phyloP scores from a whole-genome alignment of 1,139 yeast species.

The Geotrichum macrosporum region DNA sequence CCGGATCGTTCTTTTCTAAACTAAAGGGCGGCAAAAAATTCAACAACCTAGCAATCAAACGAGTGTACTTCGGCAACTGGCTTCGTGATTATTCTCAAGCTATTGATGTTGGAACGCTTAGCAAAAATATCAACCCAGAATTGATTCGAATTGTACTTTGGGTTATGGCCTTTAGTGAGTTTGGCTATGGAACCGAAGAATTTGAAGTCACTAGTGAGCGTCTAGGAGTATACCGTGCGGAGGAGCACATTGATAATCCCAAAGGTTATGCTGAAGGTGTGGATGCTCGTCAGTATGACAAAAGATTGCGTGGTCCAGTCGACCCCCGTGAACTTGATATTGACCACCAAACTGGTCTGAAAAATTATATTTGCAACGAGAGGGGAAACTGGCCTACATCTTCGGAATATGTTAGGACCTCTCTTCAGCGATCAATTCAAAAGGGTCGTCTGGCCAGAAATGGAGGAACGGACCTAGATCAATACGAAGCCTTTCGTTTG shows the following conservation, averaged over 20 bases:
- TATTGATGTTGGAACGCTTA: constrained; percentile 30
- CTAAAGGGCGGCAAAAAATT: constrained; percentile 29
- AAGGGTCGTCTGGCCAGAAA: constrained; percentile 26
- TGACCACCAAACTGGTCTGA: constrained; percentile 31
- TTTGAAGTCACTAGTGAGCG: constrained; percentile 32
- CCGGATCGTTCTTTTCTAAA: constrained; percentile 22
- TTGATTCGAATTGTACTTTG: constrained; percentile 28
- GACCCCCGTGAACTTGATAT: constrained; percentile 28
- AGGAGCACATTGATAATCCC: constrained; percentile 33
- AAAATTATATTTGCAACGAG: constrained; percentile 30
- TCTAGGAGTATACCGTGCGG: constrained; percentile 31
- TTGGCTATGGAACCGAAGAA: constrained; percentile 32
- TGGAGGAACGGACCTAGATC: constrained; percentile 19
- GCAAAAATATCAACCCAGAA: constrained; percentile 27
- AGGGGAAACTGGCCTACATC: constrained; percentile 32
- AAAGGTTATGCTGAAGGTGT: constrained; percentile 28
- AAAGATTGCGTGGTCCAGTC: constrained; percentile 29
- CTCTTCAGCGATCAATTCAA: constrained; percentile 26
- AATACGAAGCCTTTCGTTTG: constrained; percentile 29
- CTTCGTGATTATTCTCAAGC: constrained; percentile 33
- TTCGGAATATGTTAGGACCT: constrained; percentile 25
- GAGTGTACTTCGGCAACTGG: constrained; percentile 33
- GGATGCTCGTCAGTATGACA: constrained; percentile 26
- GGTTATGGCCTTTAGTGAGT: constrained; percentile 29
- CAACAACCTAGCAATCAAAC: constrained; percentile 27